Base-by-base conservation (phyloP, 768 basidiomycete species). In the Neoboletus magnificus region DNA sequence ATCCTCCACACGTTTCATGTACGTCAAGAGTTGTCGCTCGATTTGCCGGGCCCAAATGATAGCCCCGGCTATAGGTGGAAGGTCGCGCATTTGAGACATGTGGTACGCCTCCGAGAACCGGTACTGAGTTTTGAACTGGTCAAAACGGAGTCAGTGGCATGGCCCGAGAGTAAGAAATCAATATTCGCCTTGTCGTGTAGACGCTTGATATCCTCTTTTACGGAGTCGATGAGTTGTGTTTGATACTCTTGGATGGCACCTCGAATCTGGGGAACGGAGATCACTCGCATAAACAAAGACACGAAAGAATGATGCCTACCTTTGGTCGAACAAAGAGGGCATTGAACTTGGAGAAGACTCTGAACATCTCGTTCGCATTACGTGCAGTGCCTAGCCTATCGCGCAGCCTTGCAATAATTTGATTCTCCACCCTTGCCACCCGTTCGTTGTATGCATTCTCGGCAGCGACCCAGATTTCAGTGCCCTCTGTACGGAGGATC, bases 21-120 rank as follows among this genome's bases (percentile, higher is more conserved):
- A 98, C 1, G 93, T 87, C 55, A 89, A 79, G 3, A 99, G 84
- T 67, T 99, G 97, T 4, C 94, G 85, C 65, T 98, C 96, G 58
- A 99, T 99, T 76, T 98, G 97, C n/a, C 89, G 82, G 0, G 97
- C 96, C 97, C 97, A 99, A 63, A 96, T 93, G 71, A 98, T 97
- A 18, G 97, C 92, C 27, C 94, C 93, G 1, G 97, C 92, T 51
- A 99, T 97, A n/a, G 95, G 93, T 2, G 96, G 96, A 11, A 98
- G 79, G 70, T 99, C 97, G 25, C 97, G 92, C 86, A 98, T 93
- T 71, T 97, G 94, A 0, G 95, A 89, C 96, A 98, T 98, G 73
- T 97, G 93, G 68, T 90, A 95, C 10, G 95, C 91, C 74, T 98
- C 92, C 1, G 94, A 98, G 70, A 85, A 87, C 15, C 94, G 91